These are phyloP conservation scores for Colletotrichum euphorbiae DNA, from an alignment of 2,329 filamentous ascomycete genomes.

Conservation along the genomic window DNA sequence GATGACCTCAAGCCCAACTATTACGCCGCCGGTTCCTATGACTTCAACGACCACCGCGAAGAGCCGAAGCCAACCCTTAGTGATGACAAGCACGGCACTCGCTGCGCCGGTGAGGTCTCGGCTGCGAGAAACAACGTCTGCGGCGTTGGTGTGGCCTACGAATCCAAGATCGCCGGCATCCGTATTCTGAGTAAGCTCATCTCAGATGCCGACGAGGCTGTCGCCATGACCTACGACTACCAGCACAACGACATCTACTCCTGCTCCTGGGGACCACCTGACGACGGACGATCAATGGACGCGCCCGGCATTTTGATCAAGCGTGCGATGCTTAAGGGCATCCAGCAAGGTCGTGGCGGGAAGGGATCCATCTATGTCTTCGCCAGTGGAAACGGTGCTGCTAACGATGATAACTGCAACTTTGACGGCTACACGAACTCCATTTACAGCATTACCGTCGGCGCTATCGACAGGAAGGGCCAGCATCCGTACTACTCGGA, in stretches of 20 bases:
- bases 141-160: constrained; percentile 94
- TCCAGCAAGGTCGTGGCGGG: constrained; percentile 87
- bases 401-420: constrained; percentile 93
- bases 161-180: constrained; percentile 89
- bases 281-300: constrained; percentile 95
- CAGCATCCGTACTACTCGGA: constrained; percentile 97
- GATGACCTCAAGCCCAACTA: constrained; percentile 93
- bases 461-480: constrained; percentile 88
- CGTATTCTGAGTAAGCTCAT: constrained; percentile 94
- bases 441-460: constrained; percentile 98
- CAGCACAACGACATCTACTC: constrained; percentile 97
- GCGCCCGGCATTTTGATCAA: constrained; percentile 89
- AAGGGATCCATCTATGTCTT: constrained; percentile 96
- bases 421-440: constrained; percentile 99
- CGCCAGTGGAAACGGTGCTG: constrained; percentile 93
- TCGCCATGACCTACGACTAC: constrained; percentile 91
- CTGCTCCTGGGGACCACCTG: constrained; percentile 97
- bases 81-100: constrained; percentile 91
- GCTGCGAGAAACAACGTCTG: constrained; percentile 94
- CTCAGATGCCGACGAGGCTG: constrained; percentile 90
- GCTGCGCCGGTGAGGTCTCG: constrained; percentile 93
- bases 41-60: constrained; percentile 88
- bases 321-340: constrained; percentile 89
- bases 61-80: constrained; percentile 84
- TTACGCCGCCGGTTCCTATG: constrained; percentile 90